Evolutionary conservation across 2,329 filamentous ascomycete species (phyloP).

Genomic region (Rhinocladiella mackenziei): DNA sequence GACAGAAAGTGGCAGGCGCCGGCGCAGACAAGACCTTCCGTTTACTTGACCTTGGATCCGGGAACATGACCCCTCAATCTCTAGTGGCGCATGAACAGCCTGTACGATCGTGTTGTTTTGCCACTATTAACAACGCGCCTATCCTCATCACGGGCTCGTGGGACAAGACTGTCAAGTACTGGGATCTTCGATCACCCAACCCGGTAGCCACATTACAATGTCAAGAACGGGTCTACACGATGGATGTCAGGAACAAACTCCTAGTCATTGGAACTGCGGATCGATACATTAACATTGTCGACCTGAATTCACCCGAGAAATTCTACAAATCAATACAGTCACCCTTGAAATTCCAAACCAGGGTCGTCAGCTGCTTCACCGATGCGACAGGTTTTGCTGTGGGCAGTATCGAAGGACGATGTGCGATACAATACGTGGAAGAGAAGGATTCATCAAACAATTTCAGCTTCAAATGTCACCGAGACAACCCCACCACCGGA

Average conservation of each 20-base stretch:
- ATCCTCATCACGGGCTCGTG: constrained; percentile 82
- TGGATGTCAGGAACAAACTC: constrained; percentile 85
- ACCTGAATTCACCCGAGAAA: constrained; percentile 79
- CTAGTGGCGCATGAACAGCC: constrained; percentile 74
- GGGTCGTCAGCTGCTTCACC: constrained; percentile 89
- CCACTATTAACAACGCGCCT: constrained; percentile 64
- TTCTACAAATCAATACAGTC: constrained; percentile 97
- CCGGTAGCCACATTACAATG: constrained; percentile 47
- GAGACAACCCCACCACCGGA: constrained; percentile 64
- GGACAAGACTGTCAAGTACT: constrained; percentile 57
- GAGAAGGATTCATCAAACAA: constrained; percentile 89
- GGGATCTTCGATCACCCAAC: constrained; percentile 51
- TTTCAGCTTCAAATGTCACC: constrained; percentile 99
- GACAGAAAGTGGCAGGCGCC: constrained; percentile 78
- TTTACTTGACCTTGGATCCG: constrained; percentile 73
- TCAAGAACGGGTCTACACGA: constrained; percentile 65
- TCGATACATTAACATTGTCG: constrained; percentile 91
- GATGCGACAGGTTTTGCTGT: constrained; percentile 91
- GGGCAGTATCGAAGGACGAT: constrained; percentile 93
- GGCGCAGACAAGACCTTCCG: constrained; percentile 89
- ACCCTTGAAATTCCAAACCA: constrained; percentile 96
- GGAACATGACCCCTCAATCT: constrained; percentile 49
- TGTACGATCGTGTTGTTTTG: constrained; percentile 73
- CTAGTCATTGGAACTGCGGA: constrained; percentile 91
- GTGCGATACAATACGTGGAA: constrained; percentile 96